These are phyloP conservation scores for Triglochin maritima DNA, from an alignment of 106 monocot genomes.

Conservation along the genomic window DNA sequence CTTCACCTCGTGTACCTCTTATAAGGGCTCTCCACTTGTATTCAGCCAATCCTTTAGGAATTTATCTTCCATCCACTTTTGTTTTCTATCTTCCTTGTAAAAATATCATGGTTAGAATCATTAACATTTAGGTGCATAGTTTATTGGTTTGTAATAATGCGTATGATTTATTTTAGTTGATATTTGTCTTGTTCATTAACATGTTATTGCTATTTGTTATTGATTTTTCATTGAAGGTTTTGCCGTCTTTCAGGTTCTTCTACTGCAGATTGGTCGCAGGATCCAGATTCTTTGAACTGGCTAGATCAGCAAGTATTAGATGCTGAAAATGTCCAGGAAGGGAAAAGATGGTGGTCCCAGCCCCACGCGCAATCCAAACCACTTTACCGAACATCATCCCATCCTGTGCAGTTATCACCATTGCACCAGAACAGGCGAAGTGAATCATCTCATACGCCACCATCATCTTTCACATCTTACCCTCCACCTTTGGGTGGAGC, in stretches of 20 bases:
- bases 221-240: neutral
- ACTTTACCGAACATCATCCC: constrained; percentile 27
- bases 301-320: constrained; percentile 23
- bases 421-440: neutral
- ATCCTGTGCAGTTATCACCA: constrained; percentile 31
- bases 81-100: neutral
- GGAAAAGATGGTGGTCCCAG: constrained; percentile 30
- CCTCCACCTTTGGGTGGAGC: constrained; percentile 18
- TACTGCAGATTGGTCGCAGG: constrained; percentile 28
- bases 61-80: neutral
- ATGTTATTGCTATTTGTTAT: constrained; percentile 1
- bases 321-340: constrained; percentile 27
- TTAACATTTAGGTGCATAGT: neutral
- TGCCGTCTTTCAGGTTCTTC: constrained; percentile 27
- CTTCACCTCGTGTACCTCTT: too few species aligned
- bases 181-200: neutral
- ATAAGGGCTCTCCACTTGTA: too few species aligned
- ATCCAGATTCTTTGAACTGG: constrained; percentile 21
- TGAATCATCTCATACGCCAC: constrained; percentile 24
- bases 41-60: neutral
- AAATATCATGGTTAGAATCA: neutral
- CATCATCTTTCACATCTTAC: constrained; percentile 15
- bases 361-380: constrained; percentile 22
- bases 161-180: neutral
- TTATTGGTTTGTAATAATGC: neutral